Percentiles rank a stretch among this genome's conserved stretches.
Conservation (phyloP, 2,329 filamentous ascomycete species). For the Ceratocystis colombiana region DNA sequence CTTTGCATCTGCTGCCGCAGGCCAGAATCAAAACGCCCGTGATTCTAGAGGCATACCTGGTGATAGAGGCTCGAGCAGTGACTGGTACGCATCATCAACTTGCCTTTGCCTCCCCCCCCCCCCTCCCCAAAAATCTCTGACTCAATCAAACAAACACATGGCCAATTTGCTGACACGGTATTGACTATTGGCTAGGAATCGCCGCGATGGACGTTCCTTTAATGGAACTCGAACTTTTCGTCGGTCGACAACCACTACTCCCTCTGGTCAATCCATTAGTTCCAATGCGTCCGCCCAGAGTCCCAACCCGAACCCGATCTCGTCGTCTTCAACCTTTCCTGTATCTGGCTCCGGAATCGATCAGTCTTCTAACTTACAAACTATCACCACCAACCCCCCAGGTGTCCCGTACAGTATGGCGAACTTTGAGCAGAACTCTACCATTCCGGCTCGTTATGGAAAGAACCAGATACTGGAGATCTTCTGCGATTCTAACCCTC, state of each 20-base stretch:
- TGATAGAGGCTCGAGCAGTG: slow-evolving; percentile 23
- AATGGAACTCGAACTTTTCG: slow-evolving; percentile 58
- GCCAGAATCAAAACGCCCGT: slow-evolving; percentile 52
- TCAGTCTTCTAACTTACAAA: slow-evolving; percentile 18
- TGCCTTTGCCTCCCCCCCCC: background rate
- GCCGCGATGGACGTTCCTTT: slow-evolving; percentile 46
- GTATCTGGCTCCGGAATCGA: slow-evolving; percentile 33
- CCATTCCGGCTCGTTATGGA: slow-evolving; percentile 53
- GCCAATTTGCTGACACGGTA: background rate
- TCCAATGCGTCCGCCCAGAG: slow-evolving; percentile 33
- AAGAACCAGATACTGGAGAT: slow-evolving; percentile 71
- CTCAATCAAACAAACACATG: background rate
- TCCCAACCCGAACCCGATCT: slow-evolving; percentile 28
- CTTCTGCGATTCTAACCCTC: slow-evolving; percentile 44
- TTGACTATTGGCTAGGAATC: slow-evolving; percentile 39
- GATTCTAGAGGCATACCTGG: slow-evolving; percentile 50
- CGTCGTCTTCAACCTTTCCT: slow-evolving; percentile 34
- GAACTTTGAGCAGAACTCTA: slow-evolving; percentile 11
- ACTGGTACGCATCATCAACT: slow-evolving; percentile 20
- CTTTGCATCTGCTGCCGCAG: slow-evolving; percentile 74
- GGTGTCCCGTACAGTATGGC: slow-evolving; percentile 9
- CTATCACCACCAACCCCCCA: slow-evolving; percentile 2
- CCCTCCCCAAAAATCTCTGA: background rate
- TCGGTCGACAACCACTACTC: slow-evolving; percentile 50
- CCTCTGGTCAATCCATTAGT: slow-evolving; percentile 37